These are phyloP conservation scores for Lagenidium giganteum DNA, from an alignment of 352 stramenopile genomes.

Conservation along the genomic window DNA sequence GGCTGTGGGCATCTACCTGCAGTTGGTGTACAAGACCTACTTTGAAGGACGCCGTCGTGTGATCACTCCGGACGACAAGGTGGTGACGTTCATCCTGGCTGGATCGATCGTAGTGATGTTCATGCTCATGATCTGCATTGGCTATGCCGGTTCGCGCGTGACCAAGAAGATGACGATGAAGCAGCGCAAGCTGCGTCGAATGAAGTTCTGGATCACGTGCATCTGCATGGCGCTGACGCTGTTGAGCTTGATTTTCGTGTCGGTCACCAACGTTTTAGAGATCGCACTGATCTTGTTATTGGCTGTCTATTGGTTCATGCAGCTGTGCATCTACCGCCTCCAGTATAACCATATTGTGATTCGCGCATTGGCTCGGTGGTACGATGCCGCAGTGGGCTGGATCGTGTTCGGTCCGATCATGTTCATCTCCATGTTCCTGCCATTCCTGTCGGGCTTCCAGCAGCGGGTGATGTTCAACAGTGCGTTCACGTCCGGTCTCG, in stretches of 20 bases:
- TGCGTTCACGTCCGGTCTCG: constrained; percentile 56
- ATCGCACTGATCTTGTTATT: constrained; percentile 19
- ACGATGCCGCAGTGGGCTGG: constrained; percentile 25
- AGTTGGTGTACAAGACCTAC: constrained; percentile 43
- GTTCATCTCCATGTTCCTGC: constrained; percentile 38
- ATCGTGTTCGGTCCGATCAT: constrained; percentile 31
- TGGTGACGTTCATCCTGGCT: constrained; percentile 14
- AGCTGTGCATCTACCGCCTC: constrained; percentile 24
- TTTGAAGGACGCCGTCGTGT: constrained; percentile 9
- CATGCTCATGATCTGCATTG: constrained; percentile 21
- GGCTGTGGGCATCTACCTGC: constrained; percentile 72
- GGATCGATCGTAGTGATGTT: constrained; percentile 20
- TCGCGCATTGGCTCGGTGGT: constrained; percentile 15
- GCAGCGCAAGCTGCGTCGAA: constrained; percentile 27
- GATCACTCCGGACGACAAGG: constrained; percentile 11
- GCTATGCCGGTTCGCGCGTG: constrained; percentile 20
- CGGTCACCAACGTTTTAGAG: constrained; percentile 23
- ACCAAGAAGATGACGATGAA: constrained; percentile 35
- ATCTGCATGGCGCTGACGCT: constrained; percentile 15
- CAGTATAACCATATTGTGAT: constrained; percentile 24
- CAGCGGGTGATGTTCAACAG: constrained; percentile 55
- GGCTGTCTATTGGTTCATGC: constrained; percentile 25
- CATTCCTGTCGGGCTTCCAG: constrained; percentile 34
- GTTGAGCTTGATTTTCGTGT: constrained; percentile 18
- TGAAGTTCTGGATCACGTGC: constrained; percentile 27